Percentiles rank a stretch among this genome's conserved stretches.
phyloP scores from a whole-genome alignment of 371 early-diverging fungal species.

The Circinella minor region DNA sequence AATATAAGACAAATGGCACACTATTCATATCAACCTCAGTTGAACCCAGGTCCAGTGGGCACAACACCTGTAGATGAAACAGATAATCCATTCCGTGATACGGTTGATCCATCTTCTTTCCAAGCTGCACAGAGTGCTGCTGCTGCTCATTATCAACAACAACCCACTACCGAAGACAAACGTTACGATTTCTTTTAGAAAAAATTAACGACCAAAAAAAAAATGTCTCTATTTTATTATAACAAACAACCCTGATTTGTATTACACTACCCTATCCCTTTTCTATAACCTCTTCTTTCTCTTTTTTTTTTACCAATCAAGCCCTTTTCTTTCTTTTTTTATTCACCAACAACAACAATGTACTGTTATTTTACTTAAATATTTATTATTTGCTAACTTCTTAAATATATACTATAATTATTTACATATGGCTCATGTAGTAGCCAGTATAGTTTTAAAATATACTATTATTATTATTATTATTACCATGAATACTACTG shows the following conservation, averaged over 20 bases:
- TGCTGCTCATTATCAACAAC: constrained; percentile 15
- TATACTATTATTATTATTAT: background rate
- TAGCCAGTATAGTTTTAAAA: no score
- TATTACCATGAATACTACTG: no score
- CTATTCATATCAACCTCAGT: constrained; percentile 10
- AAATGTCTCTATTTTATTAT: background rate
- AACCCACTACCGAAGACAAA: background rate
- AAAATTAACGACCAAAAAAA: background rate
- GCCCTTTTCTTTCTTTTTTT: background rate
- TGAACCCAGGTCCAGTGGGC: constrained; percentile 13
- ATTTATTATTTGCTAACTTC: background rate
- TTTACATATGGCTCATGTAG: background rate
- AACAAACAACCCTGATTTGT: background rate
- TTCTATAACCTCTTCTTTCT: background rate
- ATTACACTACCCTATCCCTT: background rate
- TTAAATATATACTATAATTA: constrained; percentile 1
- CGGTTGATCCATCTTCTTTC: constrained; percentile 16
- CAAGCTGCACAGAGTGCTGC: constrained; percentile 16
- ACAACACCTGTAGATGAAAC: background rate
- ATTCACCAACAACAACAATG: background rate
- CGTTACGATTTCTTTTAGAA: constrained; percentile 16
- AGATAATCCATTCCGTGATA: constrained; percentile 14
- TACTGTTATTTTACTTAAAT: background rate
- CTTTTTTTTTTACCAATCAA: no score
- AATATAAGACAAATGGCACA: background rate